Evolutionary conservation across 345 rosid genomes (phyloP).

Genomic region (Euphorbia pulcherrima): DNA sequence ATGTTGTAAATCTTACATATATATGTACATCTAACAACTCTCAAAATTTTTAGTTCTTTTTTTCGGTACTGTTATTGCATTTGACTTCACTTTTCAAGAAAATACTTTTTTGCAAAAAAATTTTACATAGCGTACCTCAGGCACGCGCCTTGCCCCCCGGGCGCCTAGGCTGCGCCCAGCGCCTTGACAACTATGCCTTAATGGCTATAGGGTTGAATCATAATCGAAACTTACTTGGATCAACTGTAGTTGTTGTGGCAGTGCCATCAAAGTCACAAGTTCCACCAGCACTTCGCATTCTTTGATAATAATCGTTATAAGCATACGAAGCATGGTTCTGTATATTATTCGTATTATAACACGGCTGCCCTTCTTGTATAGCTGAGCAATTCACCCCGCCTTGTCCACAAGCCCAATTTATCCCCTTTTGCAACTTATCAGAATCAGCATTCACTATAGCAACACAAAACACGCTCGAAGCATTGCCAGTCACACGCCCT

Average conservation of each 20-base stretch:
- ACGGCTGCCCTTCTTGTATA: slow-evolving; percentile 64
- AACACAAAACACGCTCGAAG: slow-evolving; percentile 60
- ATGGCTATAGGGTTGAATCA: no score
- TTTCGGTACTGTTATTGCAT: no score
- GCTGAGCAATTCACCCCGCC: slow-evolving; percentile 75
- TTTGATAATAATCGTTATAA: slow-evolving; percentile 82
- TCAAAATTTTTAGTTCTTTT: no score
- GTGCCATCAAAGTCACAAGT: slow-evolving; percentile 86
- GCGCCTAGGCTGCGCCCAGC: no score
- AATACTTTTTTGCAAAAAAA: no score
- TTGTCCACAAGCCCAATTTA: slow-evolving; percentile 96
- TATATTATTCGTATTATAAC: slow-evolving; percentile 56
- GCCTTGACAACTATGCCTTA: no score
- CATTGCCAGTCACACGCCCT: slow-evolving; percentile 33
- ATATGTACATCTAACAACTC: no score
- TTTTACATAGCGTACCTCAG: no score
- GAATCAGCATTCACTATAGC: slow-evolving; percentile 67
- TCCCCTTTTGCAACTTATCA: slow-evolving; percentile 60
- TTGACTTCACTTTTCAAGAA: no score
- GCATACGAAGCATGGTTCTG: slow-evolving; percentile 87
- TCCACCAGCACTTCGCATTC: slow-evolving; percentile 66
- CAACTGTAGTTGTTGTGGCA: slow-evolving; percentile 48
- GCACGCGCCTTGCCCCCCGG: no score
- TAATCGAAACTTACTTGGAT: slow-evolving; percentile 75
- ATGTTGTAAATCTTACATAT: no score